These are phyloP conservation scores for Rosa lucieae DNA, from an alignment of 306 rosid species.

Conservation along the genomic window DNA sequence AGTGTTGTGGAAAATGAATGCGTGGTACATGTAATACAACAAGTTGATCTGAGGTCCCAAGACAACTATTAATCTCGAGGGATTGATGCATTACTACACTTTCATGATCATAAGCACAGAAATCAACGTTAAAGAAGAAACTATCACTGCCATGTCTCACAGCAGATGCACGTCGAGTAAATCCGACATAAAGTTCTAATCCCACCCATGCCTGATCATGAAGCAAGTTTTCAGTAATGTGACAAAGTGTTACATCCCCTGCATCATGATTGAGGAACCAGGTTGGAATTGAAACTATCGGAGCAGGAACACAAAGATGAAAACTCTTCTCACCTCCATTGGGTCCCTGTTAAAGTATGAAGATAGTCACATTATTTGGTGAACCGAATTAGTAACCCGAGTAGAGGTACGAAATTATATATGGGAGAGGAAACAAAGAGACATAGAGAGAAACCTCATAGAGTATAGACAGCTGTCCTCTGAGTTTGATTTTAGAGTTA, in stretches of 20 bases:
- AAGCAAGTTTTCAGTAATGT: background rate
- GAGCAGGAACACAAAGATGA: background rate
- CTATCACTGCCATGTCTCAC: background rate
- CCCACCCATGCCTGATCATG: conserved; percentile 9
- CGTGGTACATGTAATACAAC: conserved; percentile 20
- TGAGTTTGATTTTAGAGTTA: background rate
- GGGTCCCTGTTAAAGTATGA: background rate
- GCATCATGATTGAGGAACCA: conserved; percentile 14
- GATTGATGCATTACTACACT: too few species aligned
- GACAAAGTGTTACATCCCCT: background rate
- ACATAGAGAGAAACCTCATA: background rate
- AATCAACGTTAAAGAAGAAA: background rate
- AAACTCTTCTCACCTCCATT: background rate
- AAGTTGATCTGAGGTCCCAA: conserved; percentile 1
- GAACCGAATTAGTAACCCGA: background rate
- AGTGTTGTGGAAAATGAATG: background rate
- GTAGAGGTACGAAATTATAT: background rate
- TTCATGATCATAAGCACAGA: background rate
- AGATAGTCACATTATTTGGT: background rate
- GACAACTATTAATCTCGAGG: background rate
- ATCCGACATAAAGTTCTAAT: background rate
- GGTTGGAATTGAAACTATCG: background rate
- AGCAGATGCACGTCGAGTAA: background rate
- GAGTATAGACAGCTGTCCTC: background rate
- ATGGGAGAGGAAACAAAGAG: background rate